Evolutionary conservation across 441 rosid species (phyloP), one percentile per base, ranked within the genome.

Genomic region (Pelargonium myrrhifolium): DNA sequence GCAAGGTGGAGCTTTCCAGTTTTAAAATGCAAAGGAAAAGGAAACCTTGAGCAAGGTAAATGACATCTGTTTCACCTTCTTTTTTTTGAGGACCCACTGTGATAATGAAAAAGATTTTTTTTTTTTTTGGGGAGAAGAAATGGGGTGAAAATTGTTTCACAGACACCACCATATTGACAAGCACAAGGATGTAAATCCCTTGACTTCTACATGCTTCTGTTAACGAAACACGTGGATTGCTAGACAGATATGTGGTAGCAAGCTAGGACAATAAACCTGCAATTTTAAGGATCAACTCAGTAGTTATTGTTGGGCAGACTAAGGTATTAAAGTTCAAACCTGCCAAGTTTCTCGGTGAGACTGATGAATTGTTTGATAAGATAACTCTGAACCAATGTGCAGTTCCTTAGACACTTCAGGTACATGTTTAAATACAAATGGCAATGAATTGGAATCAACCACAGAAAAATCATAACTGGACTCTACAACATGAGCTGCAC

Each of bases 361-460:
- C 53, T 65, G 56, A 24, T 76, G 81, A 47, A 86, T 80, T 26
- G 82, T 76, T 71, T 69, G 73, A 39, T 82, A 71, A 65, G 96
- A 80, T 58, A 80, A 87, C 6, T 81, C 86, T 28, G 88, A 69
- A 67, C 76, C 78, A 75, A 82, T 67, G 26, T 78, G 70, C 84
- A 94, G 75, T 65, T 79, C 83, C 83, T 81, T 79, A 14, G 93
- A 89, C 65, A 78, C 82, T 74, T 86, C 89, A 18, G 96, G 96
- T 20, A 86, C 82, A 72, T 81, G 65, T 73, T 92, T 87, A 63
- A 88, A 90, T 69, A 94, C 69, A 79, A 89, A 92, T 77, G 62
- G 67, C 61, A 92, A 77, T 45, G 94, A 80, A 70, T 92, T 94
- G 79, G 99, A 86, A 82, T 94, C 99, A 74, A 85, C 82, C 26